Evolutionary conservation across 2,329 filamentous ascomycete genomes (phyloP), one percentile per base, ranked within the genome.

Genomic region (Trichoderma oligosporum): DNA sequence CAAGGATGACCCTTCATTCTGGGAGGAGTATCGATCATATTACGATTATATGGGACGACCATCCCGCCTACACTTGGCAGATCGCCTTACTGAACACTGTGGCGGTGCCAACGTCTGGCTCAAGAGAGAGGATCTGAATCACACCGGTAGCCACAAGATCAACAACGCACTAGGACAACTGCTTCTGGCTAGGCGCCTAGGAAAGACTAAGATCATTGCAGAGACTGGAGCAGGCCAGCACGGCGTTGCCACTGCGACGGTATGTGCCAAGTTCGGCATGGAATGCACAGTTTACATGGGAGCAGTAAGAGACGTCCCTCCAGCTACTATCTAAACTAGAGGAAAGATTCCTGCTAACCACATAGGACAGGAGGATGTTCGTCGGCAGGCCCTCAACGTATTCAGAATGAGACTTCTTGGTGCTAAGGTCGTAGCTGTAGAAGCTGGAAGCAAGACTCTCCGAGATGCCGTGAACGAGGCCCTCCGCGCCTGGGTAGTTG

Each of bases 201-300:
- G 94, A 49, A 99, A 99, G 82, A 97, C 87, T 5, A 88, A 91
- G 71, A 97, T 99, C 66, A 99, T 99, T 65, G 94, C 94, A 47
- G 94, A 99, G 77, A 99, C 94, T 14, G 94, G 94, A 64, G 94
- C 94, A 54, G 94, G 94, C 16, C 94, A 99, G 76, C 94, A 99
- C 74, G 94, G 94, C 78, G 94, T 99, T 35, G 94, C 94, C 2
- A 97, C 94, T 27, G 94, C 94, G 1, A 99, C 94, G 0, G 91
- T 97, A 22, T 97, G 94, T 68, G 94, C 94, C 69, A 96, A 97
- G 76, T 97, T 99, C 68, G 91, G 91, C 69, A 93, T 99, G 92
- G 88, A 93, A 72, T 99, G 94, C 71, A 96, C 91, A 27, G 89
- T 99, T 56, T 99, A 92, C 76, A 99, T 99, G 94, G 94, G 94